Base-by-base conservation (phyloP, 805 yeast genomes). In the Kodamaea neixiangensis region DNA sequence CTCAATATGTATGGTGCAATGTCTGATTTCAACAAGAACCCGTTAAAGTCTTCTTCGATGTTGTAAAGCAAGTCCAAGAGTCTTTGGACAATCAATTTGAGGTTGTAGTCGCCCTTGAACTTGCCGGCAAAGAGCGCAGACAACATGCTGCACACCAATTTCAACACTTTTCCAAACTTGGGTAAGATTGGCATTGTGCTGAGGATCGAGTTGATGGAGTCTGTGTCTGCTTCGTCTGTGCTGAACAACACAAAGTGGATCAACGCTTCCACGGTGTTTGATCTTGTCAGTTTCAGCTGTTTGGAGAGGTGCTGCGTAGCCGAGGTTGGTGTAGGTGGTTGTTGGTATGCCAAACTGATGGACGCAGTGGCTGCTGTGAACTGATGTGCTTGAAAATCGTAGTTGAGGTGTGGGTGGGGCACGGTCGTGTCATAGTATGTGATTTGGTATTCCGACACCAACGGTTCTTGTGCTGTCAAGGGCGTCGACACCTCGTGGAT, bases 241-340 rank as follows among this genome's bases (percentile, higher is more conserved):
- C 59, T 58, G 49, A 72, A 73, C 13, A 90, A 64, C 20, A 89
- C 71, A 2, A 87, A 79, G 67, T 92, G 97, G 50, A 92, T 81
- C 34, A 91, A 74, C 43, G 91, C 80, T 64, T 91, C 97, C 9
- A 81, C 61, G 0, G 89, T 31, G 37, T 46, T 43, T 13, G 53
- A 25, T 17, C 40, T 40, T 3, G 41, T 20, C 41, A 15, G 41
- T 19, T 37, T 37, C 21, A 17, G 31, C 31, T 9, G 44, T 31
- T 15, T 37, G 2, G 20, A n/a, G 17, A 34, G 15, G 29, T 44
- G 35, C 15, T 44, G 38, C 17, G 43, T 29, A 13, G 51, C 20
- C 15, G 18, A 34, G 10, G 44, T 17, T 25, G 40, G 19, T 7
- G 54, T 17, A 2, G 48, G 19, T n/a, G 54, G 44, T 14, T 37